These are phyloP conservation scores for Cercospora zeina DNA, from an alignment of 2,329 filamentous ascomycete genomes.

Conservation along the genomic window DNA sequence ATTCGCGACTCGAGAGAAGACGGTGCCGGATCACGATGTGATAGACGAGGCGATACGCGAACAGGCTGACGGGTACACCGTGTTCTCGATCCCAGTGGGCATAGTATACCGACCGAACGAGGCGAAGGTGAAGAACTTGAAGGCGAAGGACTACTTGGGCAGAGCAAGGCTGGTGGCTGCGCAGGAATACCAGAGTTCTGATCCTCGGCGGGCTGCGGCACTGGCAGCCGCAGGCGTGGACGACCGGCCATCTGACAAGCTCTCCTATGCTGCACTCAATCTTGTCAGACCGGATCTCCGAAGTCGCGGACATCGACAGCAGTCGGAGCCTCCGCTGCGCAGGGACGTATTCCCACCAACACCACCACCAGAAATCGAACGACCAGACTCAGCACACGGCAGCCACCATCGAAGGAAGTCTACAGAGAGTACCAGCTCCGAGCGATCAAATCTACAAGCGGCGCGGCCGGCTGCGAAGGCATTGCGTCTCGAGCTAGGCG, in stretches of 20 bases:
- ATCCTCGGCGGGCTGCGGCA: constrained; percentile 38
- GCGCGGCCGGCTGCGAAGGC: constrained; percentile 51
- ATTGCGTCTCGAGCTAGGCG: constrained; percentile 51
- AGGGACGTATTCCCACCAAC: constrained; percentile 93
- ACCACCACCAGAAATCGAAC: constrained; percentile 86
- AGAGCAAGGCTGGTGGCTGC: constrained; percentile 90
- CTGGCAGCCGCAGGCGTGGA: constrained; percentile 61
- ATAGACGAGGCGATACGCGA: constrained; percentile 96
- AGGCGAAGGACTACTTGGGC: constrained; percentile 95
- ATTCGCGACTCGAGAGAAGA: constrained; percentile 92
- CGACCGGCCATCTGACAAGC: constrained; percentile 76
- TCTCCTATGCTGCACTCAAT: constrained; percentile 90
- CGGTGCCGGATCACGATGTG: constrained; percentile 92
- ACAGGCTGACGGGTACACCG: constrained; percentile 95
- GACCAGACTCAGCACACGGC: constrained; percentile 33
- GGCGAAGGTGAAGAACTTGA: constrained; percentile 96
- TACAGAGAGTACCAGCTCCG: constrained; percentile 51
- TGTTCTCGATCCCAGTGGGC: constrained; percentile 96
- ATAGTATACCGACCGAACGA: constrained; percentile 95
- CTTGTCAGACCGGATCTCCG: constrained; percentile 82
- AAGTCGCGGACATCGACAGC: constrained; percentile 68
- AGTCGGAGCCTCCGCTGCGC: constrained; percentile 77
- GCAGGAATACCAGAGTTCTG: constrained; percentile 34
- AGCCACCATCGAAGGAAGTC: constrained; percentile 34
- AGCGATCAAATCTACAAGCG: constrained; percentile 35